A percentile compares a stretch with the other conserved stretches of the same genome.
Conservation (phyloP, 78 protist genomes). For the Planoprotostelium fungivorum region DNA sequence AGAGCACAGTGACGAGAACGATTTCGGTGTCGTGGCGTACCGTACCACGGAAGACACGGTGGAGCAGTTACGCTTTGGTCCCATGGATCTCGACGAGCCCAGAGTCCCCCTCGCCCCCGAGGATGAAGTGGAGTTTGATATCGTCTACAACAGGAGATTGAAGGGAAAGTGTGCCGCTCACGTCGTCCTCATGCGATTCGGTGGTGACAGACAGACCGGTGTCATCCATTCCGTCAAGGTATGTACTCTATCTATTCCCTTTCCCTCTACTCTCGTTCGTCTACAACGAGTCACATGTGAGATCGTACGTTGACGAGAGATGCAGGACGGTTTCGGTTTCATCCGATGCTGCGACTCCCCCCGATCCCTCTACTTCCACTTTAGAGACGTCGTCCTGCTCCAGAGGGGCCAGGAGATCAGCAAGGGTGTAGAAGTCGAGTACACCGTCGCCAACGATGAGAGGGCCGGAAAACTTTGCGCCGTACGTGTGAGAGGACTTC, state of each 20-base stretch:
- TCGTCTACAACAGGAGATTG: neutral
- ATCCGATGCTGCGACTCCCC: neutral
- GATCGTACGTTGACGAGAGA: neutral
- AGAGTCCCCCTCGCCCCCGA: neutral
- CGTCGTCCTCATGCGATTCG: neutral
- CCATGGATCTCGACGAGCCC: neutral
- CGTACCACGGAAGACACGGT: neutral
- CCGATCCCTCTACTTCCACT: neutral
- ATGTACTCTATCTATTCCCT: too few species aligned
- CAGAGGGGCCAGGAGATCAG: neutral
- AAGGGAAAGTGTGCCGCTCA: neutral
- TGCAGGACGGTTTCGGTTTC: neutral
- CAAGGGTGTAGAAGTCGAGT: neutral
- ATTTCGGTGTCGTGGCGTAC: neutral
- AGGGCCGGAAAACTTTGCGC: neutral
- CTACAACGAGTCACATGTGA: too few species aligned
- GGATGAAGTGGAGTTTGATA: neutral
- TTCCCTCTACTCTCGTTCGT: too few species aligned
- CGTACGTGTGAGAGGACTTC: neutral
- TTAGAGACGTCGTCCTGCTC: neutral
- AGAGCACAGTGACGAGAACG: neutral
- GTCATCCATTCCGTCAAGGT: neutral
- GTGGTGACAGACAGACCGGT: neutral
- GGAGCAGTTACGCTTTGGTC: neutral
- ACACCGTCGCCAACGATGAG: neutral